These are phyloP conservation scores for Elsinoe perseae DNA, from an alignment of 2,329 filamentous ascomycete genomes.

Conservation along the genomic window DNA sequence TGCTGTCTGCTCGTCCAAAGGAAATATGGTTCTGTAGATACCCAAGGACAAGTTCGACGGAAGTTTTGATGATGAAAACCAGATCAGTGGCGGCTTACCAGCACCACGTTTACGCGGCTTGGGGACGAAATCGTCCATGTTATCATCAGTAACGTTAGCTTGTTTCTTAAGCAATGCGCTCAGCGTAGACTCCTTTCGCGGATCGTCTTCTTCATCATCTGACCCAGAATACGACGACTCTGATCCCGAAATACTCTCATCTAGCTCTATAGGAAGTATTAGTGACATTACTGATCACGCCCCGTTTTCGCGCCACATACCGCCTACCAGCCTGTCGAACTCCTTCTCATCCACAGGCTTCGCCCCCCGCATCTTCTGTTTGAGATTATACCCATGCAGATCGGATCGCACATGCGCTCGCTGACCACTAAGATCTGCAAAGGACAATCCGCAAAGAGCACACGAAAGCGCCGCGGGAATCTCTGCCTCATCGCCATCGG, in stretches of 20 bases:
- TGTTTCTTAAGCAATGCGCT: constrained; percentile 74
- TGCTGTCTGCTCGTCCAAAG: constrained; percentile 60
- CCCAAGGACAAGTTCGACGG: constrained; percentile 75
- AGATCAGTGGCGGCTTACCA: constrained; percentile 69
- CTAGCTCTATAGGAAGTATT: constrained; percentile 48
- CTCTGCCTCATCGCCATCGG: constrained; percentile 34
- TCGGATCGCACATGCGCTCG: constrained; percentile 82
- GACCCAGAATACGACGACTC: constrained; percentile 51
- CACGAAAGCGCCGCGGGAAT: constrained; percentile 63
- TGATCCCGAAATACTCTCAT: constrained; percentile 88
- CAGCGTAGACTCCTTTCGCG: constrained; percentile 60
- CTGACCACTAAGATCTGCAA: constrained; percentile 69
- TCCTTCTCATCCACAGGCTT: constrained; percentile 67
- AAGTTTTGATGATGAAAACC: constrained; percentile 71
- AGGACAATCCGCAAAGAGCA: constrained; percentile 67
- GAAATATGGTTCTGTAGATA: constrained; percentile 76
- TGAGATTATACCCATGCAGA: constrained; percentile 88
- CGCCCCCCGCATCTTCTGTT: constrained; percentile 73
- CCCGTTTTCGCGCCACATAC: constrained; percentile 19
- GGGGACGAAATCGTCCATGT: constrained; percentile 28
- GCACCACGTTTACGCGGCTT: constrained; percentile 47
- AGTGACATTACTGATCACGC: background rate
- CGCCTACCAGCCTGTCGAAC: constrained; percentile 75
- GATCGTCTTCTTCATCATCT: constrained; percentile 62
- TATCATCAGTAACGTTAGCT: constrained; percentile 59